Percentiles rank a stretch among this genome's conserved stretches.
Conservation (phyloP, 768 basidiomycete species). For the Tubosaeta sp. region DNA sequence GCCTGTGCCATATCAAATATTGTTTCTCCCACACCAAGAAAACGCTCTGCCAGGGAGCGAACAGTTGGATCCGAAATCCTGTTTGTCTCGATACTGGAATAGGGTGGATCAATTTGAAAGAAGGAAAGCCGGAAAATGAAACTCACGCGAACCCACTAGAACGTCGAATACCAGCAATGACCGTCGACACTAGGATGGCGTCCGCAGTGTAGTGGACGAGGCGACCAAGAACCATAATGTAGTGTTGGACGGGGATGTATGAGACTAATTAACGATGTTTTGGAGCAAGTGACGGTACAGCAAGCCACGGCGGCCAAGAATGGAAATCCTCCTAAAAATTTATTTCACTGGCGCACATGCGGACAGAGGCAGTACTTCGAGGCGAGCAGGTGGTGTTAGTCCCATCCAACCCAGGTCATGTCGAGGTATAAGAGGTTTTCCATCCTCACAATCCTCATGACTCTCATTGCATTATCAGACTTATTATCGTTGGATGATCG, state of each 20-base stretch:
- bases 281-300: too few relatives aligned
- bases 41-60: conserved; percentile 73
- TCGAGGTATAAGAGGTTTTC: conserved; percentile 19
- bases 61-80: conserved; percentile 73
- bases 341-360: conserved; percentile 8
- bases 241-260: background rate
- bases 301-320: conserved; percentile 1
- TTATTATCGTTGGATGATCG: conserved; percentile 89
- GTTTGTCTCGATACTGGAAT: conserved; percentile 57
- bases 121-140: conserved; percentile 3
- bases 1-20: conserved; percentile 83
- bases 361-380: conserved; percentile 43
- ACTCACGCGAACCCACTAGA: conserved; percentile 89
- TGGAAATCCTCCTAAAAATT: conserved; percentile 17
- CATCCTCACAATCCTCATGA: background rate
- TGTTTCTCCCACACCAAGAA: conserved; percentile 83
- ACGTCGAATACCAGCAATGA: conserved; percentile 86
- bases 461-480: conserved; percentile 37
- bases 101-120: background rate
- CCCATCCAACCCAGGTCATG: conserved; percentile 66
- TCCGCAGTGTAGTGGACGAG: conserved; percentile 82
- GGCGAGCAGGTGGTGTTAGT: conserved; percentile 71
- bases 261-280: background rate
- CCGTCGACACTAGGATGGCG: conserved; percentile 79
- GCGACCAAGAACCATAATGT: conserved; percentile 58